Percentiles rank a stretch among this genome's conserved stretches.
These are phyloP conservation scores for Populus nigra DNA, from an alignment of 345 rosid species.

Conservation along the genomic window DNA sequence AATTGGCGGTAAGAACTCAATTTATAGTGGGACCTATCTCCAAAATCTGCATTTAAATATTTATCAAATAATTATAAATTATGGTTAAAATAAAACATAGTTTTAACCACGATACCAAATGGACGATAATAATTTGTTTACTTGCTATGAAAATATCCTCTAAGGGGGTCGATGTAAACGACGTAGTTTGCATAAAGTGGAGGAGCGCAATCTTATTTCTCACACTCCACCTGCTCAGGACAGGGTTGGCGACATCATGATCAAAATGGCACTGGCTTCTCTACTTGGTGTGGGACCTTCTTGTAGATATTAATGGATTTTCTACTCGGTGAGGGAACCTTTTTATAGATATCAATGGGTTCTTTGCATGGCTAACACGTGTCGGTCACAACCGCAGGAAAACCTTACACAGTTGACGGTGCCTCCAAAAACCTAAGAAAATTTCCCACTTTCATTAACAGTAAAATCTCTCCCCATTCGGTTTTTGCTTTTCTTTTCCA, in stretches of 20 bases:
- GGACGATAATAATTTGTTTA: no score
- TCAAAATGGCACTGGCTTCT: conserved; percentile 24
- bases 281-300: conserved; percentile 17
- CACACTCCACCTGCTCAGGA: conserved; percentile 23
- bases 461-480: no score
- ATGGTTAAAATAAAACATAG: no score
- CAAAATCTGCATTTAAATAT: no score
- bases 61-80: no score
- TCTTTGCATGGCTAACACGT: conserved; percentile 34
- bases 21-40: no score
- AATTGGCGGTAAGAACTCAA: no score
- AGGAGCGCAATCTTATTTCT: background rate
- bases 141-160: no score
- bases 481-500: background rate
- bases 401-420: no score
- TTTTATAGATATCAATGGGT: background rate
- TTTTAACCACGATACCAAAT: no score
- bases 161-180: background rate
- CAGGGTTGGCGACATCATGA: conserved; percentile 38
- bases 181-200: conserved; percentile 8
- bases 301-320: background rate
- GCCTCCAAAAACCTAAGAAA: no score
- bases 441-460: no score
- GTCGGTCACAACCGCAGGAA: background rate
- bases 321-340: conserved; percentile 17